Percentiles rank a stretch among this genome's conserved stretches.
These are phyloP conservation scores for Epichloe elymi DNA, from an alignment of 2,329 filamentous ascomycete genomes.

Conservation along the genomic window DNA sequence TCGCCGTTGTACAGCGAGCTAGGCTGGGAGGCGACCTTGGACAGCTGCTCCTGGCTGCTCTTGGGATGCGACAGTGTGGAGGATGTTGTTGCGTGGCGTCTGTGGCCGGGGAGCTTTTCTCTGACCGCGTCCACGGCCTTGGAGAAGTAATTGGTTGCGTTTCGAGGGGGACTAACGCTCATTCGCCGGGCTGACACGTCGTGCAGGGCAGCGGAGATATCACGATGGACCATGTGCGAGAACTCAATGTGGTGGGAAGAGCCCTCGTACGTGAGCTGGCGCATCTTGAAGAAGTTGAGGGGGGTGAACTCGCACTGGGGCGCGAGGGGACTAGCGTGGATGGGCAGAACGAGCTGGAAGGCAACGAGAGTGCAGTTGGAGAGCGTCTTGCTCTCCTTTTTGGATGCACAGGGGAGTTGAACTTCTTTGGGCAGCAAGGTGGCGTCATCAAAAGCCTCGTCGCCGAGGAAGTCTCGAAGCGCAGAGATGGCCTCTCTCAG, in stretches of 20 bases:
- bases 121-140: not conserved
- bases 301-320: constrained; percentile 49
- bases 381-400: not conserved
- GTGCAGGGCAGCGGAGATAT: constrained; percentile 30
- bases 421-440: constrained; percentile 30
- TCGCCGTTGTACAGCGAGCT: constrained; percentile 4
- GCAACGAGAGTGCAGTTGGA: constrained; percentile 27
- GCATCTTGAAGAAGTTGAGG: constrained; percentile 50
- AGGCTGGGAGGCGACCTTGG: constrained; percentile 1
- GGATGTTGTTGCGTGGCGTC: not conserved
- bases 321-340: constrained; percentile 40
- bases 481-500: constrained; percentile 29
- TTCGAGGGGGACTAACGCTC: not conserved
- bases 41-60: constrained; percentile 8
- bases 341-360: constrained; percentile 49
- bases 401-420: constrained; percentile 24
- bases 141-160: not conserved
- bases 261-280: constrained; percentile 46
- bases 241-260: constrained; percentile 42
- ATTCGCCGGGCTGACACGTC: constrained; percentile 8
- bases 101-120: not conserved
- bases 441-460: constrained; percentile 33
- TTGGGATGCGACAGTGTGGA: not conserved
- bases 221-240: constrained; percentile 44
- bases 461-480: constrained; percentile 28